Evolutionary conservation across 805 yeast species (phyloP).

Genomic region (Suhomyces canberraensis): DNA sequence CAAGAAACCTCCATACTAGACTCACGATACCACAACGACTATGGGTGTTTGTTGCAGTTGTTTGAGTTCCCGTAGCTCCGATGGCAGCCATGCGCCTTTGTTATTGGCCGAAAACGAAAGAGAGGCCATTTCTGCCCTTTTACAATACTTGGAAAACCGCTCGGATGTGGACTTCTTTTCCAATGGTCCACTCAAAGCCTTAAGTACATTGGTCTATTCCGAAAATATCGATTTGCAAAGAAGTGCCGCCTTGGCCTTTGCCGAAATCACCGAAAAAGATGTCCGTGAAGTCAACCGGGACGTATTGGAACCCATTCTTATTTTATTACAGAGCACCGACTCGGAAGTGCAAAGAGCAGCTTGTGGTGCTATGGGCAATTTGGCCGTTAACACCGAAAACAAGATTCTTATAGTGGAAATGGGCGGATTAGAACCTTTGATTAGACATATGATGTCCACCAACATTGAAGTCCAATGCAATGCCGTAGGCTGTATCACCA

Average conservation of each 20-base stretch:
- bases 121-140: slow-evolving; percentile 87
- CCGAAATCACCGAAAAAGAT: slow-evolving; percentile 96
- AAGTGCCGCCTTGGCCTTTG: slow-evolving; percentile 96
- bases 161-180: slow-evolving; percentile 86
- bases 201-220: slow-evolving; percentile 89
- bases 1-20: no score
- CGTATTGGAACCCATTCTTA: slow-evolving; percentile 89
- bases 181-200: slow-evolving; percentile 81
- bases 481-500: slow-evolving; percentile 98
- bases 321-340: slow-evolving; percentile 80
- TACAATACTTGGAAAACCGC: slow-evolving; percentile 84
- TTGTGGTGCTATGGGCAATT: slow-evolving; percentile 96
- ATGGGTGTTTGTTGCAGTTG: slow-evolving; percentile 47
- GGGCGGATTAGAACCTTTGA: slow-evolving; percentile 96
- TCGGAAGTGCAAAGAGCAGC: slow-evolving; percentile 98
- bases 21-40: no score
- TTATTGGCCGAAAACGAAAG: slow-evolving; percentile 90
- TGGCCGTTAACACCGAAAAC: slow-evolving; percentile 95
- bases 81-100: slow-evolving; percentile 69
- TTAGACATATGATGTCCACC: slow-evolving; percentile 95
- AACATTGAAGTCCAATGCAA: slow-evolving; percentile 98
- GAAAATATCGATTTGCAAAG: slow-evolving; percentile 94
- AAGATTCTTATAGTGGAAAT: slow-evolving; percentile 90
- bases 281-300: slow-evolving; percentile 87
- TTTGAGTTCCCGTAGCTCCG: slow-evolving; percentile 42